Evolutionary conservation across 2,329 filamentous ascomycete species (phyloP).

Genomic region (Biscogniauxia sp.): DNA sequence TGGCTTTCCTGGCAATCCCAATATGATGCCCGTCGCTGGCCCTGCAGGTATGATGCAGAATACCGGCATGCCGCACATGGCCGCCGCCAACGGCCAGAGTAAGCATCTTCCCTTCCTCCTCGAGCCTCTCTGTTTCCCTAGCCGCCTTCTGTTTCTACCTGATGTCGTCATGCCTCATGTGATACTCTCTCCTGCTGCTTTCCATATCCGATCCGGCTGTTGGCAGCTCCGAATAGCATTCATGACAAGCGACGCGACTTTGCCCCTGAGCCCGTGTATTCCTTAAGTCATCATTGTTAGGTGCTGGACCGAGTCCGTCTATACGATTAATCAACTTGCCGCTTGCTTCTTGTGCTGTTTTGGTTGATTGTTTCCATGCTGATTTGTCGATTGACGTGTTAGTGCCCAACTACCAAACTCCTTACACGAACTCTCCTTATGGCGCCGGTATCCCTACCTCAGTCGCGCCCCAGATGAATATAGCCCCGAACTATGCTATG

Average conservation of each 20-base stretch:
- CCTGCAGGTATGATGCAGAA: slow-evolving; percentile 64
- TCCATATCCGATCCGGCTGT: slow-evolving; percentile 11
- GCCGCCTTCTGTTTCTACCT: slow-evolving; percentile 13
- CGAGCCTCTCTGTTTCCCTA: slow-evolving; percentile 20
- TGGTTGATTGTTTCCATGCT: slow-evolving; percentile 19
- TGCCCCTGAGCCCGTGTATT: slow-evolving; percentile 3
- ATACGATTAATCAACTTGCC: slow-evolving; percentile 19
- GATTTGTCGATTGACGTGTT: slow-evolving; percentile 30
- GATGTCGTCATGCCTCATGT: slow-evolving; percentile 9
- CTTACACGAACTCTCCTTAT: slow-evolving; percentile 58
- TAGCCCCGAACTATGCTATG: slow-evolving; percentile 57
- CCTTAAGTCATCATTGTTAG: slow-evolving; percentile 1
- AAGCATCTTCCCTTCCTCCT: slow-evolving; percentile 37
- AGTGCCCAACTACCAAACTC: slow-evolving; percentile 57
- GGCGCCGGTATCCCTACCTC: slow-evolving; percentile 50
- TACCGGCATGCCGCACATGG: slow-evolving; percentile 57
- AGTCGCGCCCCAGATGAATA: slow-evolving; percentile 47
- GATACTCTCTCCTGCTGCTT: slow-evolving; percentile 14
- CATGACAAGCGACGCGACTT: slow-evolving; percentile 10
- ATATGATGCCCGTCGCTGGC: slow-evolving; percentile 54
- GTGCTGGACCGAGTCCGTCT: slow-evolving; percentile 16
- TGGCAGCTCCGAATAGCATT: slow-evolving; percentile 14
- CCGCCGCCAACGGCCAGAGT: slow-evolving; percentile 57
- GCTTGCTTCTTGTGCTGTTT: slow-evolving; percentile 13
- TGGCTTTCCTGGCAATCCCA: slow-evolving; percentile 49